Conservation (phyloP, 768 basidiomycete genomes). For the Trichaptum fuscoviolaceum region DNA sequence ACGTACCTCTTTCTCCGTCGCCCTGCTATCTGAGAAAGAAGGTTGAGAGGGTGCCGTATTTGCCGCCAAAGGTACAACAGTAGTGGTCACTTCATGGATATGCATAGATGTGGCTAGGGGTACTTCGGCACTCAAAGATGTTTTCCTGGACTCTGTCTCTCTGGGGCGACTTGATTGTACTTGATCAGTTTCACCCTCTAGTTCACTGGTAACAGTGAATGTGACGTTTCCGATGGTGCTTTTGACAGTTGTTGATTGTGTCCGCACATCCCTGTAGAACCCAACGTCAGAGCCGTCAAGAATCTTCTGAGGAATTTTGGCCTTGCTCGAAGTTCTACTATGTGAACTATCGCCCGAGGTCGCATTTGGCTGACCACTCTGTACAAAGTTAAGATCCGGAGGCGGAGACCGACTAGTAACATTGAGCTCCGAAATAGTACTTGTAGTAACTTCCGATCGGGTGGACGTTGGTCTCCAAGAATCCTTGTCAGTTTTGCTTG, state of each 20-base stretch:
- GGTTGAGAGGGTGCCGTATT: neutral
- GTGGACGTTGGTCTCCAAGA: constrained; percentile 23
- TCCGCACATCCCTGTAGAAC: constrained; percentile 60
- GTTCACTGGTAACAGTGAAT: constrained; percentile 77
- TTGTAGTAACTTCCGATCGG: constrained; percentile 30
- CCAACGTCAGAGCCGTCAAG: constrained; percentile 68
- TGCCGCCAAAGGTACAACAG: neutral
- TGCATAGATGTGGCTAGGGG: neutral
- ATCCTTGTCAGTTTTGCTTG: constrained; percentile 28
- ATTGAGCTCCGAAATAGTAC: constrained; percentile 29
- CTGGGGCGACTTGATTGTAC: neutral
- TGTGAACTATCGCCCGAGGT: constrained; percentile 27
- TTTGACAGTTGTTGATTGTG: constrained; percentile 19
- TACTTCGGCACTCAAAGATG: neutral
- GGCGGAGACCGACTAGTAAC: constrained; percentile 66
- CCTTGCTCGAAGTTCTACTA: constrained; percentile 28
- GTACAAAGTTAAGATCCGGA: constrained; percentile 38
- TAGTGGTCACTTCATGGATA: neutral
- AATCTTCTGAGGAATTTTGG: constrained; percentile 62
- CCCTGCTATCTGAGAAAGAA: neutral
- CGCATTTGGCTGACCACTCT: constrained; percentile 17
- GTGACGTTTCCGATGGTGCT: constrained; percentile 51
- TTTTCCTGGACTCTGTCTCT: neutral
- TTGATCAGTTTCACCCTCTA: constrained; percentile 35
- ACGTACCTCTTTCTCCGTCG: neutral